Conservation (phyloP, 1,284 basidiomycete species). For the Volvariella surrecta region DNA sequence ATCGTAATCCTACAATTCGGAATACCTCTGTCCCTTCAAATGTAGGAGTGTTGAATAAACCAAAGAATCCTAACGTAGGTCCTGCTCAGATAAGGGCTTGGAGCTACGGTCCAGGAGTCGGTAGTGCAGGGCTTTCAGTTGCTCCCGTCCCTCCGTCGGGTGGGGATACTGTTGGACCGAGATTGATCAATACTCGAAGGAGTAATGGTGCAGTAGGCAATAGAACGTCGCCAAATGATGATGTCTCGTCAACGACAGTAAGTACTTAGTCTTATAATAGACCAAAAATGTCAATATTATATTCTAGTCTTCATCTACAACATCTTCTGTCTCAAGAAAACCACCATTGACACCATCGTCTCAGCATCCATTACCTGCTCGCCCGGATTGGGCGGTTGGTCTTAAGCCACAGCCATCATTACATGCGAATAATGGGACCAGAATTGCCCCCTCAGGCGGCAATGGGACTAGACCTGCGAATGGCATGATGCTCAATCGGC, state of each 20-base stretch:
- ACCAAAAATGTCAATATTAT: conserved; percentile 6
- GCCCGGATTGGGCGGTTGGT: conserved; percentile 81
- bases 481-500: conserved; percentile 16
- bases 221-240: conserved; percentile 52
- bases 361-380: conserved; percentile 64
- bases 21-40: conserved; percentile 5
- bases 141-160: conserved; percentile 15
- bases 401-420: conserved; percentile 62
- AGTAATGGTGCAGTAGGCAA: conserved; percentile 40
- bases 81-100: conserved; percentile 43
- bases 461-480: conserved; percentile 26
- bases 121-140: conserved; percentile 26
- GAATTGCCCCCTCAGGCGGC: conserved; percentile 24
- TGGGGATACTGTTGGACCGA: conserved; percentile 48
- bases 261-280: conserved; percentile 21
- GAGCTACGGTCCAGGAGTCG: conserved; percentile 61
- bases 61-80: conserved; percentile 17
- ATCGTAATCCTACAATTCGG: conserved; percentile 10
- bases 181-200: conserved; percentile 46
- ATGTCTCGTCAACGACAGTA: conserved; percentile 65
- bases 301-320: conserved; percentile 57
- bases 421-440: conserved; percentile 31
- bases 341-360: conserved; percentile 66
- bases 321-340: conserved; percentile 67
- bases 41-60: conserved; percentile 16